Evolutionary conservation across 2,329 filamentous ascomycete genomes (phyloP).

Genomic region (Colletotrichum sp.): DNA sequence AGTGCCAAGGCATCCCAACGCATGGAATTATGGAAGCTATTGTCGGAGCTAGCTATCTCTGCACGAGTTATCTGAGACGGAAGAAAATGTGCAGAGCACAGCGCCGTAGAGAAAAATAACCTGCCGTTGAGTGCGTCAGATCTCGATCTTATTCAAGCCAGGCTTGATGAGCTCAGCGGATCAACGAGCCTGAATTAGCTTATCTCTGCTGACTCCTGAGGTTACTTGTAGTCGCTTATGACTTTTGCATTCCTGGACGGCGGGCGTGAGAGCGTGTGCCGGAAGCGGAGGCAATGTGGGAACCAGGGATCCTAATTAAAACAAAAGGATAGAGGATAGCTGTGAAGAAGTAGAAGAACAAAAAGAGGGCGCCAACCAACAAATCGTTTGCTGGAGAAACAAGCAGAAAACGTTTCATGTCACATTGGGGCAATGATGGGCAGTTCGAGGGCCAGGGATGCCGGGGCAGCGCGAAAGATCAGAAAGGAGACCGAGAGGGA

Average conservation of each 20-base stretch:
- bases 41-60: background rate
- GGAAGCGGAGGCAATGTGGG: background rate
- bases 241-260: background rate
- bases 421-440: conserved; percentile 3
- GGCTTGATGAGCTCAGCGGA: background rate
- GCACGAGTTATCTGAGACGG: background rate
- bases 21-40: background rate
- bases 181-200: background rate
- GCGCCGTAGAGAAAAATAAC: background rate
- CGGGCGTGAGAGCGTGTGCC: background rate
- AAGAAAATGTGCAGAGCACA: background rate
- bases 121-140: background rate
- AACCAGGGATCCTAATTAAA: background rate
- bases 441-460: conserved; percentile 6
- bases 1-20: background rate
- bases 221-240: background rate
- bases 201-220: background rate
- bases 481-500: background rate
- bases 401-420: conserved; percentile 5
- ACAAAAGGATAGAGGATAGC: background rate
- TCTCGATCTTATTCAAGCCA: background rate
- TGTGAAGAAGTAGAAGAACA: background rate
- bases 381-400: conserved; percentile 5
- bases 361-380: background rate
- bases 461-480: background rate